Evolutionary conservation across 306 rosid genomes (phyloP).

Genomic region (Rubus parviflorus): DNA sequence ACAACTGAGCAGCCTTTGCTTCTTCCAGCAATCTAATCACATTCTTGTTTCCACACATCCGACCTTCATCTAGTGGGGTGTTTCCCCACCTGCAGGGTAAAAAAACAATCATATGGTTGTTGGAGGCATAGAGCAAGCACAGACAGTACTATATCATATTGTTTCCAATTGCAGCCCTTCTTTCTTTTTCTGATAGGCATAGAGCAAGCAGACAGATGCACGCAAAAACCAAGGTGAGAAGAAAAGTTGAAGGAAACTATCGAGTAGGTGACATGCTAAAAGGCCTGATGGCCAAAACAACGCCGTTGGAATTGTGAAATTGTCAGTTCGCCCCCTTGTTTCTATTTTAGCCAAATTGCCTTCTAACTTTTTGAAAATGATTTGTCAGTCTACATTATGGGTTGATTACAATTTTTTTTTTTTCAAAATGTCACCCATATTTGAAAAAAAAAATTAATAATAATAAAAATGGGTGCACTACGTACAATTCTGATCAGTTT

Average conservation of each 20-base stretch:
- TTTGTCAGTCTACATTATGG: too few species aligned
- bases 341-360: too few species aligned
- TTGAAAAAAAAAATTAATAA: too few species aligned
- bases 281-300: too few species aligned
- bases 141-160: not conserved
- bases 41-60: conserved; percentile 78
- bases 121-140: not conserved
- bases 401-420: too few species aligned
- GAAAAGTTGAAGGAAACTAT: not conserved
- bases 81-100: conserved; percentile 78
- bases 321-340: too few species aligned
- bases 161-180: not conserved
- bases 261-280: not conserved
- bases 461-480: too few species aligned
- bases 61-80: conserved; percentile 85
- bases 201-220: not conserved
- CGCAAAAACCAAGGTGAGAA: not conserved
- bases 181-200: not conserved
- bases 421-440: too few species aligned
- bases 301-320: too few species aligned
- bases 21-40: conserved; percentile 72
- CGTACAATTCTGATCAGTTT: too few species aligned
- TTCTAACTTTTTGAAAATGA: too few species aligned
- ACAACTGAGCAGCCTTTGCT: conserved; percentile 65
- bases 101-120: conserved; percentile 1